Evolutionary conservation across 495 filamentous ascomycete species (phyloP).

Genomic region (Parathielavia appendiculata): DNA sequence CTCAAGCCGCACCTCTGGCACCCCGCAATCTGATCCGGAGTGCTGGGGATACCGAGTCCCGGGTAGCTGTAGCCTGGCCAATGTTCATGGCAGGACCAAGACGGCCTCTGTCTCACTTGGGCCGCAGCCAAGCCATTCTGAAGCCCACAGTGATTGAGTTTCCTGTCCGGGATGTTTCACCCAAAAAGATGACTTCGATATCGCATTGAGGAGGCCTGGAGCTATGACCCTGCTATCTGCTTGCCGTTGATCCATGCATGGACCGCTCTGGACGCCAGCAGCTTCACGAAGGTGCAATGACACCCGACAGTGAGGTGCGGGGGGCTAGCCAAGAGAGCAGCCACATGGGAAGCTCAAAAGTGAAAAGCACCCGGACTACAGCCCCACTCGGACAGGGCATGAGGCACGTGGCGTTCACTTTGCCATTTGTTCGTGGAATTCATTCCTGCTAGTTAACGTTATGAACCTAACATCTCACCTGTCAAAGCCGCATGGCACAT

Average conservation of each 20-base stretch:
- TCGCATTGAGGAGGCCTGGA: not conserved
- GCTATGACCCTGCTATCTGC: not conserved
- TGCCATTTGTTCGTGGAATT: not conserved
- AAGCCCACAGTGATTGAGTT: not conserved
- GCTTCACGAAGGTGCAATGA: constrained; percentile 1
- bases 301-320: constrained; percentile 2
- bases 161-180: not conserved
- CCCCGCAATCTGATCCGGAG: not conserved
- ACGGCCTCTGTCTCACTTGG: constrained; percentile 5
- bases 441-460: not conserved
- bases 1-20: not conserved
- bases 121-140: constrained; percentile 5
- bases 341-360: too few species aligned
- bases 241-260: not conserved
- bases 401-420: constrained; percentile 5
- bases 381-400: not conserved
- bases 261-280: constrained; percentile 6
- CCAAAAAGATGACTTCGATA: not conserved
- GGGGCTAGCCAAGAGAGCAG: constrained; percentile 8
- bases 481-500: not conserved
- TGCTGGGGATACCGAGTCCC: constrained; percentile 2
- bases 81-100: constrained; percentile 8
- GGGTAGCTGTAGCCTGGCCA: not conserved
- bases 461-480: not conserved
- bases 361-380: too few species aligned